Percentiles rank a stretch among this genome's conserved stretches.
Evolutionary conservation across 2,329 filamentous ascomycete genomes (phyloP).

Genomic region (Fusarium poae): DNA sequence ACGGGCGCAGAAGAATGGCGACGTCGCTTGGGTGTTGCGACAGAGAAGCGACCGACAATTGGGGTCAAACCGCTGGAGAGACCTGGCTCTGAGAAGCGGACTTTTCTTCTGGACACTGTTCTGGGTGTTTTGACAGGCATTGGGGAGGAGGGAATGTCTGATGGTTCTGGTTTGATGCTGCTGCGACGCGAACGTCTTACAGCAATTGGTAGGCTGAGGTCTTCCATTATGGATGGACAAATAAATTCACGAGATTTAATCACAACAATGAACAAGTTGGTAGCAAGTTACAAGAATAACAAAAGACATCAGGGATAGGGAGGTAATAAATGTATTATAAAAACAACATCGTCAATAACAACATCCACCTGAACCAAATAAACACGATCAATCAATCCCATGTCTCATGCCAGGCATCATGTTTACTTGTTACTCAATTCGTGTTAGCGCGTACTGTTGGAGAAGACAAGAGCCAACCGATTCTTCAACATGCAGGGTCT

Average conservation of each 20-base stretch:
- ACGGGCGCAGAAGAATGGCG: slow-evolving; percentile 63
- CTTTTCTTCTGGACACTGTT: slow-evolving; percentile 58
- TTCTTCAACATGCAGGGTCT: slow-evolving; percentile 41
- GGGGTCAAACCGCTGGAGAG: slow-evolving; percentile 67
- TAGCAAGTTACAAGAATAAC: neutral
- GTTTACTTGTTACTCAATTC: slow-evolving; percentile 62
- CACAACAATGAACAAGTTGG: neutral
- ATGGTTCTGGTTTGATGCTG: slow-evolving; percentile 50
- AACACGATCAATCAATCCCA: slow-evolving; percentile 1
- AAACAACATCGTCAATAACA: neutral
- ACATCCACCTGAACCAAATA: neutral
- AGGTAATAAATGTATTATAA: neutral
- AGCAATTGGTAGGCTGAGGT: slow-evolving; percentile 66
- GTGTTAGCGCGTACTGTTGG: slow-evolving; percentile 53
- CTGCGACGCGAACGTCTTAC: slow-evolving; percentile 66
- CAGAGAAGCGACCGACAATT: slow-evolving; percentile 65
- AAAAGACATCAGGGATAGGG: neutral
- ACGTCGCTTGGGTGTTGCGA: slow-evolving; percentile 57
- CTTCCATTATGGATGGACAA: slow-evolving; percentile 50
- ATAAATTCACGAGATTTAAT: neutral
- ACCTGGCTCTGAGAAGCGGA: slow-evolving; percentile 72
- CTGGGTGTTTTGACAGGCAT: slow-evolving; percentile 50
- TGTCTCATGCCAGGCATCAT: slow-evolving; percentile 47
- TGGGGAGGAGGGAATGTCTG: slow-evolving; percentile 31
- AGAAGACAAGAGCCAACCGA: slow-evolving; percentile 49